Percentiles rank a stretch among this genome's conserved stretches.
Evolutionary conservation across 2,329 filamentous ascomycete genomes (phyloP).

Genomic region (Hortaea sp.): DNA sequence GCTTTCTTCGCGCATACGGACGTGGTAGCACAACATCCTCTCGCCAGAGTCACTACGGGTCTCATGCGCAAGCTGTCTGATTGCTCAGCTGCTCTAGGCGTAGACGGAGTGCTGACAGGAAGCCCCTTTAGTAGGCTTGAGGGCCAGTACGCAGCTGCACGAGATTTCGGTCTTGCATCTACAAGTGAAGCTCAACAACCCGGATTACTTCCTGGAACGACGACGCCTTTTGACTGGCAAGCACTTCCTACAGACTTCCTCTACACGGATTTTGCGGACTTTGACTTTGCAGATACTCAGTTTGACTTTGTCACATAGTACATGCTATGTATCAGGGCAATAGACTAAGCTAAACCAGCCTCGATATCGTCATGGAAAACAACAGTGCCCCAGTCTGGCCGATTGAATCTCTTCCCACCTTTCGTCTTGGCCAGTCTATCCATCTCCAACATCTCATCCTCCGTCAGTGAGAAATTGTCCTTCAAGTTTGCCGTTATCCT

Average conservation of each 20-base stretch:
- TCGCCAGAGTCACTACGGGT: constrained; percentile 7
- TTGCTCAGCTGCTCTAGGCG: constrained; percentile 7
- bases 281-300: not conserved
- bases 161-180: not conserved
- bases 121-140: constrained; percentile 11
- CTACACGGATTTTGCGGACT: not conserved
- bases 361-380: constrained; percentile 35
- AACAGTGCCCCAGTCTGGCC: constrained; percentile 35
- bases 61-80: constrained; percentile 9
- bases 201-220: not conserved
- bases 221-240: not conserved
- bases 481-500: constrained; percentile 9
- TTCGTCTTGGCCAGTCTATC: constrained; percentile 20
- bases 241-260: not conserved
- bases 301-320: not conserved
- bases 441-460: constrained; percentile 11
- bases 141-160: not conserved
- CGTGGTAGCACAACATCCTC: constrained; percentile 6
- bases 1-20: constrained; percentile 7
- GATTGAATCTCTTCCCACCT: constrained; percentile 34
- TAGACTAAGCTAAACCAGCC: not conserved
- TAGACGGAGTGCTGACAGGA: constrained; percentile 6
- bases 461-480: constrained; percentile 6
- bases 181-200: not conserved
- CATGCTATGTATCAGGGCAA: no score